Conservation (phyloP, 345 rosid species). For the Trapa incisa region DNA sequence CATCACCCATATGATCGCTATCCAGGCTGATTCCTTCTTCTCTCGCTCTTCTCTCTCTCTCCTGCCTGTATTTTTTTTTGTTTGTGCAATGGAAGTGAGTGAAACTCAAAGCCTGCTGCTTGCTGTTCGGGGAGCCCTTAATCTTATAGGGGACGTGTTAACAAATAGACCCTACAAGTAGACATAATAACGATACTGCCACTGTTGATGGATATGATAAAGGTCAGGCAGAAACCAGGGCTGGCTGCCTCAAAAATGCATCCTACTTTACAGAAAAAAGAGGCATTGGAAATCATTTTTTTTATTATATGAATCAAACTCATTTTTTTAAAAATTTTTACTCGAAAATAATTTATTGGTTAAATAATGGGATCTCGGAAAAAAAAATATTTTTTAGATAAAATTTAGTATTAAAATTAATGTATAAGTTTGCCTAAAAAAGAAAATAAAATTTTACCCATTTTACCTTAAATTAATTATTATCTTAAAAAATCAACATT, state of each 20-base stretch:
- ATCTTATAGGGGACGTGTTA: conserved; percentile 1
- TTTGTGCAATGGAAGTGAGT: not conserved
- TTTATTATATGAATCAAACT: too few species aligned
- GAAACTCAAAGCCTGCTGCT: not conserved
- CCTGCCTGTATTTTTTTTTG: not conserved
- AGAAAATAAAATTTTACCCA: too few species aligned
- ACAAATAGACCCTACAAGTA: conserved; percentile 1
- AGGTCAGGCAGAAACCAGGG: not conserved
- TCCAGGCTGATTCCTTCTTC: conserved; percentile 1
- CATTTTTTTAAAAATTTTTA: too few species aligned
- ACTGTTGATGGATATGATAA: not conserved
- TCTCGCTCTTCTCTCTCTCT: conserved; percentile 1
- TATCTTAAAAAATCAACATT: too few species aligned
- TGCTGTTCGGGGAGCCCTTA: not conserved
- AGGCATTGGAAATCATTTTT: too few species aligned
- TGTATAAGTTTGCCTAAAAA: too few species aligned
- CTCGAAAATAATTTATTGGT: too few species aligned
- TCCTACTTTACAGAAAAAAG: too few species aligned
- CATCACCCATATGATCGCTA: conserved; percentile 29
- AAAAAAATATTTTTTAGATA: too few species aligned
- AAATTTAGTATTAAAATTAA: too few species aligned
- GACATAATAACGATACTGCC: conserved; percentile 7
- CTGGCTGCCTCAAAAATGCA: not conserved
- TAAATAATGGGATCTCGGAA: too few species aligned
- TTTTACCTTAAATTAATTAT: too few species aligned